Conservation (phyloP, 1,139 yeast species). For the Nematodospora anomalae region DNA sequence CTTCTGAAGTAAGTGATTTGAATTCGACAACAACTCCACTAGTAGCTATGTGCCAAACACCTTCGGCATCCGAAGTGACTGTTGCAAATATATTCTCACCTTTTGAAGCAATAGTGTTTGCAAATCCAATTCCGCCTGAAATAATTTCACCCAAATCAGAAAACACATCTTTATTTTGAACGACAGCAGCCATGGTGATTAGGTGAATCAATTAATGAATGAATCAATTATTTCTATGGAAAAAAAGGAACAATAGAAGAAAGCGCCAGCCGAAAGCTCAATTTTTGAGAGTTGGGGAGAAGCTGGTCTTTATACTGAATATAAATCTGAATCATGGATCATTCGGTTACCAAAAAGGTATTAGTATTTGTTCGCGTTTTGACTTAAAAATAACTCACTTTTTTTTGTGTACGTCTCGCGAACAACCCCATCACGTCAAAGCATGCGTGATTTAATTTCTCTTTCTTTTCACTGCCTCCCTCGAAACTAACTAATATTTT, state of each 20-base stretch:
- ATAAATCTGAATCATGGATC: too few relatives aligned
- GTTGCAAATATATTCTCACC: constrained; percentile 15
- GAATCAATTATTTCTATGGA: constrained; percentile 1
- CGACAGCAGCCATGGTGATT: constrained; percentile 17
- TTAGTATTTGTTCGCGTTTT: too few relatives aligned
- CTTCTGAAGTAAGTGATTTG: constrained; percentile 12
- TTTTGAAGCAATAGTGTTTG: constrained; percentile 14
- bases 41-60: constrained; percentile 14
- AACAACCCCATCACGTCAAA: too few relatives aligned
- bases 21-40: constrained; percentile 15
- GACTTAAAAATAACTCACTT: too few relatives aligned
- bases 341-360: too few relatives aligned
- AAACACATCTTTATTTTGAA: constrained; percentile 7
- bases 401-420: too few relatives aligned
- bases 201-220: constrained; percentile 16
- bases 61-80: constrained; percentile 18
- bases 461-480: too few relatives aligned
- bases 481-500: too few relatives aligned
- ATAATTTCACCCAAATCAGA: constrained; percentile 14
- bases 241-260: background rate
- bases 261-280: background rate
- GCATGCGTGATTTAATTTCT: too few relatives aligned
- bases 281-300: constrained; percentile 1
- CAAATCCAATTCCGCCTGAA: constrained; percentile 18
- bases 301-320: too few relatives aligned